phyloP scores from a whole-genome alignment of 306 rosid species.

The Calophaca sinica region DNA sequence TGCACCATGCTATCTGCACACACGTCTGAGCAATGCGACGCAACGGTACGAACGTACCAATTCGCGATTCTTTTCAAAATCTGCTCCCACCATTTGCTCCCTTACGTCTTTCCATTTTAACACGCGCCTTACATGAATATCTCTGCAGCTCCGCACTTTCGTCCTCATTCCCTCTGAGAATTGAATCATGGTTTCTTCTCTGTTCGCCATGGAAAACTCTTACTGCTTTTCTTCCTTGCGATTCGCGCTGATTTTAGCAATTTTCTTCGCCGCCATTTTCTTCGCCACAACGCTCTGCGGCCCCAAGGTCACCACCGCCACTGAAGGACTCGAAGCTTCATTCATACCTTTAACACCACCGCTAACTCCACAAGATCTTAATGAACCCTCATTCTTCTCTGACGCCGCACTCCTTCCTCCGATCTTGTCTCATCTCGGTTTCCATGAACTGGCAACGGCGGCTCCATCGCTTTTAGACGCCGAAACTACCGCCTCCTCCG shows the following conservation, averaged over 20 bases:
- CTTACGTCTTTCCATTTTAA: no score
- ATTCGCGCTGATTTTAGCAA: conserved; percentile 37
- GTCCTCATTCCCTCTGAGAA: conserved; percentile 35
- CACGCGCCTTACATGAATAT: not conserved
- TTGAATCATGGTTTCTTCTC: conserved; percentile 2
- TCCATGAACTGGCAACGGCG: conserved; percentile 60
- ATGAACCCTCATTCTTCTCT: no score
- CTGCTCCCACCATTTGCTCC: no score
- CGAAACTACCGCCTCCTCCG: conserved; percentile 9
- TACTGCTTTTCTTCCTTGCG: conserved; percentile 39
- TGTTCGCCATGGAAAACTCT: conserved; percentile 51
- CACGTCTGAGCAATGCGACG: no score
- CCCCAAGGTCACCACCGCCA: conserved; percentile 36
- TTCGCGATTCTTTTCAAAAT: no score
- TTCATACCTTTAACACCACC: conserved; percentile 45
- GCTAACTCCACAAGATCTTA: not conserved
- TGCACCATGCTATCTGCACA: no score
- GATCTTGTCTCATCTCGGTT: conserved; percentile 68
- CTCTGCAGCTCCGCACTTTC: conserved; percentile 21
- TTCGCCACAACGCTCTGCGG: conserved; percentile 41
- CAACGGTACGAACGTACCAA: no score
- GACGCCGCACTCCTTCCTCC: conserved; percentile 47
- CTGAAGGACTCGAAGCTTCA: conserved; percentile 44
- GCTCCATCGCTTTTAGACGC: conserved; percentile 61
- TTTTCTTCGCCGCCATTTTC: conserved; percentile 30